Percentiles rank a stretch among this genome's conserved stretches.
phyloP scores from a whole-genome alignment of 2,329 filamentous ascomycete genomes.

The Salinomyces thailandicus region DNA sequence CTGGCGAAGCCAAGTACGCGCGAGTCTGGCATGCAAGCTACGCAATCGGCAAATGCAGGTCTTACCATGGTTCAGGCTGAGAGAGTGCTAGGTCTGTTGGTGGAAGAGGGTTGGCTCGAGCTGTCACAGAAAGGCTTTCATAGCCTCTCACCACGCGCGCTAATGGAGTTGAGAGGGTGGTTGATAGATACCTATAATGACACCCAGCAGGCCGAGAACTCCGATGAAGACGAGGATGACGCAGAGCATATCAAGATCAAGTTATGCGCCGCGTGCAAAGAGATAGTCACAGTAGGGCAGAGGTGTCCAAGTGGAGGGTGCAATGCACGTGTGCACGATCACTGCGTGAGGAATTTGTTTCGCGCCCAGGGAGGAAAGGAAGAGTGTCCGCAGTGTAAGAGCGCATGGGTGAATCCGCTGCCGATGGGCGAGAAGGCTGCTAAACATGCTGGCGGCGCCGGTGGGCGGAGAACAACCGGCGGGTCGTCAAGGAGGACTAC shows the following conservation, averaged over 20 bases:
- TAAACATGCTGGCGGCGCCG: not conserved
- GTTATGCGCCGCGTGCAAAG: constrained; percentile 76
- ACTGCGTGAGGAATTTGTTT: constrained; percentile 66
- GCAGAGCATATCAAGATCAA: constrained; percentile 60
- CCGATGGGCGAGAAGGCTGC: constrained; percentile 45
- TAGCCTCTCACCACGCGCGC: constrained; percentile 60
- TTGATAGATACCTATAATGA: constrained; percentile 87
- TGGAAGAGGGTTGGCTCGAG: constrained; percentile 77
- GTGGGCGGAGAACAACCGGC: not conserved
- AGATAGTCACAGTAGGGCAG: constrained; percentile 77
- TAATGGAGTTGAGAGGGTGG: constrained; percentile 80
- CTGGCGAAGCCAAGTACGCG: constrained; percentile 40
- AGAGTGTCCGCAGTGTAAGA: constrained; percentile 52
- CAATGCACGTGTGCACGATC: constrained; percentile 60
- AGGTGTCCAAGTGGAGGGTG: constrained; percentile 63
- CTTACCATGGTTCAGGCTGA: constrained; percentile 73
- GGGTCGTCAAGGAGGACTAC: not conserved
- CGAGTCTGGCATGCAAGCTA: constrained; percentile 14
- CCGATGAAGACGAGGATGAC: constrained; percentile 36
- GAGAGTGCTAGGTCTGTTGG: constrained; percentile 55
- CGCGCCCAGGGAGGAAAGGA: constrained; percentile 47
- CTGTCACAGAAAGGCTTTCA: constrained; percentile 63
- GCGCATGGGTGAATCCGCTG: constrained; percentile 40
- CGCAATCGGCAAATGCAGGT: constrained; percentile 25
- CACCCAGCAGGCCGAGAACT: constrained; percentile 36